Conservation (phyloP, 106 monocot species). For the Triglochin maritima region DNA sequence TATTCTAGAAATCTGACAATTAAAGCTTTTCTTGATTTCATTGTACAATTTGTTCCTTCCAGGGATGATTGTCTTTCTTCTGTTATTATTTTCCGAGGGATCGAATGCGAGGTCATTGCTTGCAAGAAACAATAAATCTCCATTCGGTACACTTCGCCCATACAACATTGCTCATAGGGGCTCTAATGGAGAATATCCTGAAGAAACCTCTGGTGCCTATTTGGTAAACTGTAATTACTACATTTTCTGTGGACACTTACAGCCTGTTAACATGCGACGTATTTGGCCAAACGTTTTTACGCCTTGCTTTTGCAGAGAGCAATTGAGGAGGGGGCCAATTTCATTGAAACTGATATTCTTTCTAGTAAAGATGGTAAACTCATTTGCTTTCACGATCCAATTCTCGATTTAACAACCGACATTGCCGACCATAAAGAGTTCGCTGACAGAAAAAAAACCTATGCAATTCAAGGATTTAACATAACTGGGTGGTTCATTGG, state of each 20-base stretch:
- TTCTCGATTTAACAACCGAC: constrained; percentile 71
- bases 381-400: constrained; percentile 90
- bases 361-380: constrained; percentile 72
- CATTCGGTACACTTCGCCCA: constrained; percentile 49
- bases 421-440: constrained; percentile 63
- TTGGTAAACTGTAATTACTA: too few species aligned
- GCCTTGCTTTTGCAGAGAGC: constrained; percentile 23
- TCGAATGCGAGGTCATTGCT: constrained; percentile 44
- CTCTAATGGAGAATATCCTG: constrained; percentile 85
- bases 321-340: constrained; percentile 88
- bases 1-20: too few species aligned
- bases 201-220: constrained; percentile 75
- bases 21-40: too few species aligned
- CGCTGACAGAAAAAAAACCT: constrained; percentile 42
- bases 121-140: constrained; percentile 26
- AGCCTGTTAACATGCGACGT: neutral
- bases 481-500: constrained; percentile 74
- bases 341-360: constrained; percentile 92
- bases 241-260: neutral
- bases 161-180: constrained; percentile 90
- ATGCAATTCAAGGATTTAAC: constrained; percentile 59
- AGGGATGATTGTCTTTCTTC: constrained; percentile 30
- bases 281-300: neutral
- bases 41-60: too few species aligned
- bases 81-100: constrained; percentile 21